Conservation (phyloP, 257 asterid genomes). For the Dorcoceras hygrometricum region DNA sequence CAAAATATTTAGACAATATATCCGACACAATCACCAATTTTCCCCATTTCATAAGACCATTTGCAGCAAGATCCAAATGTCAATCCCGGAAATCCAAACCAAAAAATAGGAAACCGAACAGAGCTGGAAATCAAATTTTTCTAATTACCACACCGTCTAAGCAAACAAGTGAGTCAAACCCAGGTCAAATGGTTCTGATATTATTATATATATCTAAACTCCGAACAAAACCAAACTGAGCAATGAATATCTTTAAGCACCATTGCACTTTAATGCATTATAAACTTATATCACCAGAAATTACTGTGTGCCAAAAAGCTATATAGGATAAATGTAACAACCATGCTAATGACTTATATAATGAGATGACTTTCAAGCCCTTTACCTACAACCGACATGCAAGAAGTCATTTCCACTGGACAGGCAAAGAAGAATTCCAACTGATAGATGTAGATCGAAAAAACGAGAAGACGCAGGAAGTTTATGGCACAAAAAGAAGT, state of each 20-base stretch:
- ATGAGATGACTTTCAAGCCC: background rate
- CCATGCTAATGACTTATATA: background rate
- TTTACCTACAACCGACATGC: background rate
- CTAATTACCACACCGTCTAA: too few species aligned
- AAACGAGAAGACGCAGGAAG: slow-evolving; percentile 12
- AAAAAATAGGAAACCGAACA: too few species aligned
- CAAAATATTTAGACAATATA: background rate
- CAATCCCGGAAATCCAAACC: too few species aligned
- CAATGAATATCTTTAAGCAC: too few species aligned
- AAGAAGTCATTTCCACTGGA: background rate
- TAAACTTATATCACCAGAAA: background rate
- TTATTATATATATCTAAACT: too few species aligned
- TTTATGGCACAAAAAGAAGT: slow-evolving; percentile 3
- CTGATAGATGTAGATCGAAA: background rate
- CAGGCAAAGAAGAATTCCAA: background rate
- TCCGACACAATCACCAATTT: background rate
- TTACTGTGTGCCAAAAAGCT: background rate
- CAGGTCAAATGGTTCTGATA: too few species aligned
- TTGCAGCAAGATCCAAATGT: background rate
- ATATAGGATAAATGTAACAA: background rate
- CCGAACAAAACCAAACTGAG: too few species aligned
- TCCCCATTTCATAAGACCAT: background rate
- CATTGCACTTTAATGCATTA: background rate
- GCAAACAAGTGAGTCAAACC: too few species aligned
- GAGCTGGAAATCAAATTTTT: too few species aligned